Percentiles rank a stretch among this genome's conserved stretches.
Evolutionary conservation across 192 early-diverging fungal species (phyloP).

Genomic region (Linnemannia zychae): DNA sequence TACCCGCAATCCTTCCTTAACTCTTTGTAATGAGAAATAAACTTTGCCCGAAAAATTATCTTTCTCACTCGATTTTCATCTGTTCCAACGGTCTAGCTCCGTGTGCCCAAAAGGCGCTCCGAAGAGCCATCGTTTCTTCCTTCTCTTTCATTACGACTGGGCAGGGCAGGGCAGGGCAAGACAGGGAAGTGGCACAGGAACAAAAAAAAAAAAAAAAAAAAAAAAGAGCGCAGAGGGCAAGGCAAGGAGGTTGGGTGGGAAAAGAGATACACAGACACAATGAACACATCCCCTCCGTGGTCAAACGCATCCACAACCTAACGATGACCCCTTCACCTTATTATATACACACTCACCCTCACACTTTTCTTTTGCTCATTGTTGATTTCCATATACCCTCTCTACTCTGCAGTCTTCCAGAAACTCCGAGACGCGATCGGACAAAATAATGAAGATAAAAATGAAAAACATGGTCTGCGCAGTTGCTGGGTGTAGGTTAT

Average conservation of each 20-base stretch:
- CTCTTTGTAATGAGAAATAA: conserved; percentile 4
- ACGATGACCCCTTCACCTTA: not conserved
- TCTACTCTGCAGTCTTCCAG: not conserved
- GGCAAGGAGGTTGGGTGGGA: not conserved
- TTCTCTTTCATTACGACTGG: not conserved
- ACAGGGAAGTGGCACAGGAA: conserved; percentile 4
- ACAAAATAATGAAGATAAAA: conserved; percentile 8
- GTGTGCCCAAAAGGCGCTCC: not conserved
- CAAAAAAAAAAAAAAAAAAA: not conserved
- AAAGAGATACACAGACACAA: not conserved
- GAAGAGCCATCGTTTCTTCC: not conserved
- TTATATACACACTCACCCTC: not conserved
- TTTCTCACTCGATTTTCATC: too few species aligned
- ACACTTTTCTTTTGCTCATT: not conserved
- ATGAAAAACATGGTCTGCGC: conserved; percentile 29
- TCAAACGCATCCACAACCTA: not conserved
- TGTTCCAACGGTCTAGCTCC: not conserved
- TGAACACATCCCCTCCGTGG: not conserved
- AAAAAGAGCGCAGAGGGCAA: conserved; percentile 6
- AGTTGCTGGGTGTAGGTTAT: not conserved
- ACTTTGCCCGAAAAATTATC: conserved; percentile 18
- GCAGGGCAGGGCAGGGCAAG: not conserved
- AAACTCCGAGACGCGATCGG: conserved; percentile 11
- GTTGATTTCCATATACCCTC: not conserved
- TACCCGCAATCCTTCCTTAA: not conserved